Base-by-base conservation (phyloP, 208 protist species). In the Wallacemonas sp. region DNA sequence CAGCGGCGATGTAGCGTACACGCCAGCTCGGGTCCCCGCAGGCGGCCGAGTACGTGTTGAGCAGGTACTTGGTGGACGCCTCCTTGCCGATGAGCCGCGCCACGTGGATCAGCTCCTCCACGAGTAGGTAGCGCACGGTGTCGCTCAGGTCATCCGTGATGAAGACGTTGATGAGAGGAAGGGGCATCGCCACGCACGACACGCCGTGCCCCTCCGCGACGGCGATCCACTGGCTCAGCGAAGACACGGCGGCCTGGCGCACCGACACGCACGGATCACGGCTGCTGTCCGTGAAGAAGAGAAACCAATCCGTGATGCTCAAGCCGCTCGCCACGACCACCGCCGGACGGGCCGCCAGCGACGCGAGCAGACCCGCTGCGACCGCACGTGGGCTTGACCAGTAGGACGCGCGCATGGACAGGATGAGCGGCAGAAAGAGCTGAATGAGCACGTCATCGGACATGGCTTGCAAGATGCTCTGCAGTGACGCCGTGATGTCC, bases 1-100 rank as follows among this genome's bases (percentile, higher is more conserved):
- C 72, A 4, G 85, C 88, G 6, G 78, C 78, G 21, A 71, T 78
- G 76, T 83, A 92, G 44, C 88, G 80, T 41, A 94, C 88, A 29
- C 85, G 80, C 86, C 85, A 94, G 78, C 83, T 92, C 0, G 68
- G 66, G 65, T 94, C 85, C 19, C 72, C 70, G 30, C 67, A 75
- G 21, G 78, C 80, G 11, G 54, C 49, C 1, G 82, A 63, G 63
- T 83, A 87, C 32, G 74, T 70, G 11, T 46, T 43, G 27, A 76
- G 73, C 2, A 93, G 70, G 69, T 93, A 80, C 64, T 83, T 81
- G 44, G 70, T 64, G 14, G 83, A 75, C 1, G 72, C 72, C 49
- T 78, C 70, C 46, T 65, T 76, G 2, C 88, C 82, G 26, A 91
- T 80, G 24, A 73, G 38, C 54, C 71, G 48, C 8, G 88, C 88